Conservation (phyloP, 441 rosid species). For the Pelargonium myrrhifolium region DNA sequence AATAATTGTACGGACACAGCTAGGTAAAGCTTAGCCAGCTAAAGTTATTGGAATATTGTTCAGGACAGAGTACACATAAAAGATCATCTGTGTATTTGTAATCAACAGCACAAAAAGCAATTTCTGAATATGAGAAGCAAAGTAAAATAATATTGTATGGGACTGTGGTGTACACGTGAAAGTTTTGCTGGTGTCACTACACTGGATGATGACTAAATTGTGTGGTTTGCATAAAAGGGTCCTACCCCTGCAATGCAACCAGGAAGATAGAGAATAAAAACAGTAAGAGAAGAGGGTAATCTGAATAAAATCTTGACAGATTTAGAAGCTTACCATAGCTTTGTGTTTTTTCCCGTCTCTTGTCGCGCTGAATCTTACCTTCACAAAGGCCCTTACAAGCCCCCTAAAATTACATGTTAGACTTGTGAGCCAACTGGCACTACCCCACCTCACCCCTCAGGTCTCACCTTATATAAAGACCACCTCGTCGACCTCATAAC, state of each 20-base stretch:
- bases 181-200: conserved; percentile 13
- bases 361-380: neutral
- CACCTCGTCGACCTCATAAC: too few relatives aligned
- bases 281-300: conserved; percentile 6
- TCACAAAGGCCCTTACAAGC: neutral
- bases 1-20: conserved; percentile 30
- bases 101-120: conserved; percentile 16
- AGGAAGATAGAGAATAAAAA: conserved; percentile 13
- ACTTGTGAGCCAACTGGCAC: conserved; percentile 38
- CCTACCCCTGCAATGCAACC: too few relatives aligned
- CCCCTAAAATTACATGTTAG: conserved; percentile 14
- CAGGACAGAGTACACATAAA: conserved; percentile 21
- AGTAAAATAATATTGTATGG: neutral
- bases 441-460: conserved; percentile 36
- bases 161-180: conserved; percentile 27
- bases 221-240: neutral
- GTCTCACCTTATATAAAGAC: too few relatives aligned
- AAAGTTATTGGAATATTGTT: conserved; percentile 33
- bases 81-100: conserved; percentile 13
- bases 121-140: too few relatives aligned
- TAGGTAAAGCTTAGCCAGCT: conserved; percentile 26
- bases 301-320: conserved; percentile 21
- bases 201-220: too few relatives aligned
- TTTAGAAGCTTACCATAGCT: neutral
- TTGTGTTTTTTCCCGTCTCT: conserved; percentile 1